These are phyloP conservation scores for Talaromyces sp. DNA, from an alignment of 2,329 filamentous ascomycete species.

Conservation along the genomic window DNA sequence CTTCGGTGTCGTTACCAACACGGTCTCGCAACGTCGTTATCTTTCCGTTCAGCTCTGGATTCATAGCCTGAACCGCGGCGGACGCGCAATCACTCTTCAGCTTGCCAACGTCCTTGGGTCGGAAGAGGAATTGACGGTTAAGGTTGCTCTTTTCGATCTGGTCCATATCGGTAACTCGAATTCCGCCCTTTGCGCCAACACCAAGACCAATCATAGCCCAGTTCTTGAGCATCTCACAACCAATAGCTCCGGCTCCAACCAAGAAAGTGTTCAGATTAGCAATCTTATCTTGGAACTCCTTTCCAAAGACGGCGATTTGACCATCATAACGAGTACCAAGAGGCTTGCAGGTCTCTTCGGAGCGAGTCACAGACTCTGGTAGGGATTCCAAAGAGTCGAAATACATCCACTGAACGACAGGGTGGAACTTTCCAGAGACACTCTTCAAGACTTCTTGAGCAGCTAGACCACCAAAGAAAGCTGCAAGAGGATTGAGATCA, in stretches of 20 bases:
- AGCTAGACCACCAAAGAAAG: slow-evolving; percentile 88
- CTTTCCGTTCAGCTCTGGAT: slow-evolving; percentile 83
- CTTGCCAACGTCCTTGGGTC: slow-evolving; percentile 85
- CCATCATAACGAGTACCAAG: slow-evolving; percentile 86
- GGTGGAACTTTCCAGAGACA: slow-evolving; percentile 95
- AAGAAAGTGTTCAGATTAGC: slow-evolving; percentile 88
- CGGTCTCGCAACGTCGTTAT: slow-evolving; percentile 84
- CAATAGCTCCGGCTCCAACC: slow-evolving; percentile 93
- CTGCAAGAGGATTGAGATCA: slow-evolving; percentile 87
- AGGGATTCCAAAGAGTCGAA: slow-evolving; percentile 97
- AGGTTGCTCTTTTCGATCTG: slow-evolving; percentile 98
- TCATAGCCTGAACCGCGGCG: slow-evolving; percentile 88
- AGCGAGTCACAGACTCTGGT: slow-evolving; percentile 69
- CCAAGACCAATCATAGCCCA: slow-evolving; percentile 98
- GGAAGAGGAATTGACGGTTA: slow-evolving; percentile 95
- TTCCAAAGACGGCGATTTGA: slow-evolving; percentile 93
- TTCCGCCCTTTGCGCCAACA: slow-evolving; percentile 81
- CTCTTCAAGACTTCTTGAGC: slow-evolving; percentile 96
- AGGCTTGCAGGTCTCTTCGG: slow-evolving; percentile 84
- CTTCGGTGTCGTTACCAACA: slow-evolving; percentile 86
- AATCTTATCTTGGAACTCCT: slow-evolving; percentile 90
- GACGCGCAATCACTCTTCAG: slow-evolving; percentile 96
- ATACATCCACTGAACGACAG: slow-evolving; percentile 94
- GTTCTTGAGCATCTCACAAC: slow-evolving; percentile 99
- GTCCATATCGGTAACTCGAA: slow-evolving; percentile 95